Conservation (phyloP, 2,329 filamentous ascomycete species). For the Colletotrichum sp. region DNA sequence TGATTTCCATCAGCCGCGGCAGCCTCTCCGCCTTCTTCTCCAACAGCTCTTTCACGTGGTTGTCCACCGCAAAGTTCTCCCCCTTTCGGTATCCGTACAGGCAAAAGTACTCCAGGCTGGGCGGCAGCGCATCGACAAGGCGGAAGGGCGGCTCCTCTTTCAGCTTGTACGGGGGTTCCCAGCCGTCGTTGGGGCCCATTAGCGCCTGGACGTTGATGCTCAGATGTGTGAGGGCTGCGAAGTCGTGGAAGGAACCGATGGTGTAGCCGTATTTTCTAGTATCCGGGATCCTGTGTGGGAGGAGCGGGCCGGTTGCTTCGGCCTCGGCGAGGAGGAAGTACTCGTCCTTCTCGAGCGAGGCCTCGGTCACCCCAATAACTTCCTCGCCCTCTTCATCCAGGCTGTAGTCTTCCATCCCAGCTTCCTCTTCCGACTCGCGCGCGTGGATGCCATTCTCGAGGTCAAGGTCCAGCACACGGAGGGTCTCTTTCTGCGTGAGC, state of each 20-base stretch:
- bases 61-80: background rate
- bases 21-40: slow-evolving; percentile 7
- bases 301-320: background rate
- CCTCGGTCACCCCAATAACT: slow-evolving; percentile 31
- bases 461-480: slow-evolving; percentile 13
- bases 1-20: background rate
- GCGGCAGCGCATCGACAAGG: slow-evolving; percentile 14
- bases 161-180: background rate
- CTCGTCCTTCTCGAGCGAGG: slow-evolving; percentile 29
- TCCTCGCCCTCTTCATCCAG: slow-evolving; percentile 12
- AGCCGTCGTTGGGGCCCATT: background rate
- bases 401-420: background rate
- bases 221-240: slow-evolving; percentile 2
- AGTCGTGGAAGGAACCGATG: slow-evolving; percentile 15
- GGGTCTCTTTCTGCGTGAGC: background rate
- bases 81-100: slow-evolving; percentile 19
- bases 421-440: background rate
- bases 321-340: background rate
- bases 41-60: slow-evolving; percentile 5
- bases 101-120: slow-evolving; percentile 14
- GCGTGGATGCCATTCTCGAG: background rate
- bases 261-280: background rate
- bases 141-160: background rate
- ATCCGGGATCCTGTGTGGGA: background rate
- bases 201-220: background rate